Evolutionary conservation across 2,329 filamentous ascomycete genomes (phyloP), one percentile per base, ranked within the genome.

Genomic region (Colletotrichum cuscutae): DNA sequence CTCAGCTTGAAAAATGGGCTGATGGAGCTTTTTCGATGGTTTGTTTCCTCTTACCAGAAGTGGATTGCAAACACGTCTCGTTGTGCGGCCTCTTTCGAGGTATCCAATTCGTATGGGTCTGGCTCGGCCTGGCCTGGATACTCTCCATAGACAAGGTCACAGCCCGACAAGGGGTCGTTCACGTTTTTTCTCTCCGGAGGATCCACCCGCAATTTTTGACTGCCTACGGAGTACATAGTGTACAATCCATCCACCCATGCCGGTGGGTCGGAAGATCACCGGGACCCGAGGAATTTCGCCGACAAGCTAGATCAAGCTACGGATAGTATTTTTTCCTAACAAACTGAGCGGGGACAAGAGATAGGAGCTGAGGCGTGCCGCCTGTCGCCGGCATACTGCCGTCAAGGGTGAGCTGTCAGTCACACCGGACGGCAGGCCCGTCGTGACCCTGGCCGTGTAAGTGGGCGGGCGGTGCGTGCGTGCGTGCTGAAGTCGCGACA

Each of bases 1-100:
- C 70, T 64, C 70, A 60, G 53, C 65, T 70, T 60, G 70, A 70
- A 70, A 65, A 70, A 69, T 61, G 70, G 59, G 70, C 70, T 60
- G 59, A 59, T 42, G 65, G 69, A 35, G 69, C 26, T 57, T 28
- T 28, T 24, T 42, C 37, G 24, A 26, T 22, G 42, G 30, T 11
- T 65, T 54, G 26, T 19, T 58, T 32, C 26, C 28, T 30, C 56
- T 49, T 9, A 19, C 19, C 9, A 19, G 19, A 11, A 61, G 37
- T 49, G 24, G 37, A 30, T 19, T 12, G 15, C 11, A 46, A 8
- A 49, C 42, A 49, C 7, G 15, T 35, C 32, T 60, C 42, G 42
- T 26, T 35, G 7, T 26, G 26, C 26, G 19, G 42, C 19, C 49
- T 52, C 60, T 35, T 22, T 49, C 8, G 42, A 49, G 42, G 42